These are phyloP conservation scores for Suzukiozyma palmioleophila DNA, from an alignment of 1,139 yeast genomes.

Conservation along the genomic window DNA sequence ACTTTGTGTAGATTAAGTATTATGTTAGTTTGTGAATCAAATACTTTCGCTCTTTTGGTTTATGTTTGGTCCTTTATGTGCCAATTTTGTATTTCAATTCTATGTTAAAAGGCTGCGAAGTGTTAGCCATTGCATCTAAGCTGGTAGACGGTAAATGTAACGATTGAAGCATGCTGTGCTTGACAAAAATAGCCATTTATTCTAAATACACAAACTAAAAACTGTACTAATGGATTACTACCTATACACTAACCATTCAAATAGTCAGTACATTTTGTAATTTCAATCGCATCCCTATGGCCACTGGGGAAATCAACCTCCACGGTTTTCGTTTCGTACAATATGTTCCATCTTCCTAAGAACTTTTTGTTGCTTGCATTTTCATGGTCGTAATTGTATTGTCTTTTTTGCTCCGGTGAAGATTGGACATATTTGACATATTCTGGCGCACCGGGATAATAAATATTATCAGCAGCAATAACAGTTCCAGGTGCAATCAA, in stretches of 20 bases:
- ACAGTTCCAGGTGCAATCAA: conserved; percentile 38
- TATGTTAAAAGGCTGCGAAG: no score
- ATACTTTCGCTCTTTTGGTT: no score
- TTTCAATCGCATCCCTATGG: conserved; percentile 26
- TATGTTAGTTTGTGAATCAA: no score
- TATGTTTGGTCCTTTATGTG: no score
- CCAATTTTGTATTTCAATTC: no score
- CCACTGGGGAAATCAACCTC: conserved; percentile 10
- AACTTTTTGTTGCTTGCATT: conserved; percentile 27
- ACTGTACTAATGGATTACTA: no score
- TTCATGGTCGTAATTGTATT: conserved; percentile 18
- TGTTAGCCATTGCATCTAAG: no score
- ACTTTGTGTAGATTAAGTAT: no score
- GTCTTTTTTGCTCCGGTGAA: conserved; percentile 33
- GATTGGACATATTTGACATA: conserved; percentile 35
- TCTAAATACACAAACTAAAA: no score
- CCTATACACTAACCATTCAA: conserved; percentile 14
- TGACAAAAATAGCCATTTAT: no score
- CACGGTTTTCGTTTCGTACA: conserved; percentile 31
- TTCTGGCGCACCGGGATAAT: conserved; percentile 35
- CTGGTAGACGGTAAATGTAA: no score
- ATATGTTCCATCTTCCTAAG: conserved; percentile 42
- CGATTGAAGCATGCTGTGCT: no score
- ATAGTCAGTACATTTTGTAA: conserved; percentile 23
- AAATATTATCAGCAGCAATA: conserved; percentile 38